Evolutionary conservation across 1,139 yeast species (phyloP).

Genomic region (Diutina ranongensis): DNA sequence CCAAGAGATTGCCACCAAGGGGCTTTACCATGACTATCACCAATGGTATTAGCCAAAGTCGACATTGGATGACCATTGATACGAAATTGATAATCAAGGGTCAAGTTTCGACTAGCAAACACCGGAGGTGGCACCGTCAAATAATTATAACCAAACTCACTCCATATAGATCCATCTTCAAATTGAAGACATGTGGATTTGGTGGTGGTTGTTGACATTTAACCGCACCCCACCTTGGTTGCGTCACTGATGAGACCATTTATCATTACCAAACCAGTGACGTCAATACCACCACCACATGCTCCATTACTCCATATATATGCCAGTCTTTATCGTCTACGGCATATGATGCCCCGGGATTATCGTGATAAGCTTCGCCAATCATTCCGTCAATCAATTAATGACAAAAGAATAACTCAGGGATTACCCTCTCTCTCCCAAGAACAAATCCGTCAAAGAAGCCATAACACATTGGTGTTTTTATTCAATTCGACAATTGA

Average conservation of each 20-base stretch:
- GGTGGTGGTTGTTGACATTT: background rate
- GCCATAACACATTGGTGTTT: background rate
- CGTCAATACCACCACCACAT: background rate
- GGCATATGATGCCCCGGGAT: slow-evolving; percentile 2
- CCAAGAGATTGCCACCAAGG: background rate
- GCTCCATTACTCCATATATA: background rate
- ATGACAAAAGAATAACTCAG: too few relatives aligned
- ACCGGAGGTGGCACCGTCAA: background rate
- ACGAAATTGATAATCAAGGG: background rate
- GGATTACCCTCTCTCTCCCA: background rate
- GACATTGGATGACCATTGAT: background rate
- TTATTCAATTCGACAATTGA: background rate
- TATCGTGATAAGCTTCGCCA: background rate
- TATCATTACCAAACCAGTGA: background rate
- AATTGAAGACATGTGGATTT: background rate
- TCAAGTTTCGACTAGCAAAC: background rate
- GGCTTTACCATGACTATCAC: background rate
- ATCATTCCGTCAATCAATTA: background rate
- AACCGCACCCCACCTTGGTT: too few relatives aligned
- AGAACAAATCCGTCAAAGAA: background rate
- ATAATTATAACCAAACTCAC: background rate
- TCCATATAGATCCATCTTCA: background rate
- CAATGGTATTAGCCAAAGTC: background rate
- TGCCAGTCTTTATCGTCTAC: background rate
- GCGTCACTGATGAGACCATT: slow-evolving; percentile 3